Evolutionary conservation across 2,329 filamentous ascomycete species (phyloP), one percentile per base, ranked within the genome.

Genomic region (Penicillium sp.): DNA sequence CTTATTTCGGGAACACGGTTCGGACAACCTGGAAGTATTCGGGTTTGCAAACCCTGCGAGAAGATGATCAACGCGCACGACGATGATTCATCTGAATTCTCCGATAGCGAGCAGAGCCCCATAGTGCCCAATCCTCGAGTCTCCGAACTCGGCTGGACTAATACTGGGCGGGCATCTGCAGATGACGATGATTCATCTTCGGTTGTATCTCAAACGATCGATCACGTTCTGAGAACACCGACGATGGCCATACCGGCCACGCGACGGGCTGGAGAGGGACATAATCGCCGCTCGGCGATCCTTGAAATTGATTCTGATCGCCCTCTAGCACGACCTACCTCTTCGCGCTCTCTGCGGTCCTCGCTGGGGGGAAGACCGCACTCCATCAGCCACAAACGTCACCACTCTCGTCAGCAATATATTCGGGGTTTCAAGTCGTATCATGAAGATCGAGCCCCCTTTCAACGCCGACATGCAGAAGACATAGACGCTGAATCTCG

Each of bases 21-120:
- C 72, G 93, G 91, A 17, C 91, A 97, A 49, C 85, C 87, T 48
- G 90, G 91, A 7, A 90, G 87, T 15, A 81, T 99, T 42, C 85
- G 93, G 58, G 91, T 99, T 13, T 99, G 94, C 78, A 96, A 93
- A 67, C 91, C 90, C 23, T 99, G 94, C 68, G 87, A 97, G 65
- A 86, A 86, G 53, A 92, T 97, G 70, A 96, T 99, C 65, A 91
- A 93, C 65, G 89, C 91, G 39, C 88, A 93, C 45, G 89, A 96
- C 60, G 92, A 97, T 69, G 90, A 90, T 64, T 96, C 93, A 57
- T 97, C 93, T 0, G 93, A 96, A 41, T 92, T 94, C 63, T 96
- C 92, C 27, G 90, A 88, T 31, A 90, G 92, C 55, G 78, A 80
- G 58, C 68, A 75, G 54, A 76, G 90, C 88, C 68, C 89, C 85